Evolutionary conservation across 352 stramenopile species (phyloP).

Genomic region (Globisporangium splendens): DNA sequence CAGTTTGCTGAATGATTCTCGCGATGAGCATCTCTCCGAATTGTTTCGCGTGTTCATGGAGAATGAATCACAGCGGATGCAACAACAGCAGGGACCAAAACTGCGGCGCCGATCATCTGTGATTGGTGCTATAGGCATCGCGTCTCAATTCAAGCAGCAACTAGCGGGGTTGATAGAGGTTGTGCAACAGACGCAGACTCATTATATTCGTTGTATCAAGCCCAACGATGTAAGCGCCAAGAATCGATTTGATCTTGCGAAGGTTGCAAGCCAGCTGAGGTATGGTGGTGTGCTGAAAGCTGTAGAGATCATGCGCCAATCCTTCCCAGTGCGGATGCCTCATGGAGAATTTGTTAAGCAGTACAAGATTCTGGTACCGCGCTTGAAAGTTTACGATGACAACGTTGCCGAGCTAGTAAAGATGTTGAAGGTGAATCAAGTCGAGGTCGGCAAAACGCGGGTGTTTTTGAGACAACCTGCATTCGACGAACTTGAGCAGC

Average conservation of each 20-base stretch:
- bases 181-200: slow-evolving; percentile 93
- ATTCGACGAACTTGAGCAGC: slow-evolving; percentile 63
- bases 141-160: slow-evolving; percentile 92
- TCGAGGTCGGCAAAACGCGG: slow-evolving; percentile 63
- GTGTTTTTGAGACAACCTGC: slow-evolving; percentile 64
- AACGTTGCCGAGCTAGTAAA: slow-evolving; percentile 29
- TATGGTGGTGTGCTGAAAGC: slow-evolving; percentile 85
- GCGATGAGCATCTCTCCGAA: slow-evolving; percentile 44
- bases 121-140: slow-evolving; percentile 75
- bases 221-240: slow-evolving; percentile 94
- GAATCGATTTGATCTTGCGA: slow-evolving; percentile 84
- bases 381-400: slow-evolving; percentile 10
- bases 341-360: slow-evolving; percentile 64
- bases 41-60: slow-evolving; percentile 76
- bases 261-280: slow-evolving; percentile 73
- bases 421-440: slow-evolving; percentile 29
- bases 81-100: slow-evolving; percentile 35
- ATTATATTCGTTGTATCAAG: slow-evolving; percentile 99
- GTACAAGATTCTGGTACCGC: slow-evolving; percentile 21
- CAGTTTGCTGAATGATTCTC: slow-evolving; percentile 58
- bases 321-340: slow-evolving; percentile 75
- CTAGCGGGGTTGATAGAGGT: slow-evolving; percentile 90
- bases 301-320: slow-evolving; percentile 81
- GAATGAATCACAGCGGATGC: slow-evolving; percentile 25
- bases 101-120: slow-evolving; percentile 60